Evolutionary conservation across 2,329 filamentous ascomycete species (phyloP), one percentile per base, ranked within the genome.

Genomic region (Colletotrichum orchidophilum): DNA sequence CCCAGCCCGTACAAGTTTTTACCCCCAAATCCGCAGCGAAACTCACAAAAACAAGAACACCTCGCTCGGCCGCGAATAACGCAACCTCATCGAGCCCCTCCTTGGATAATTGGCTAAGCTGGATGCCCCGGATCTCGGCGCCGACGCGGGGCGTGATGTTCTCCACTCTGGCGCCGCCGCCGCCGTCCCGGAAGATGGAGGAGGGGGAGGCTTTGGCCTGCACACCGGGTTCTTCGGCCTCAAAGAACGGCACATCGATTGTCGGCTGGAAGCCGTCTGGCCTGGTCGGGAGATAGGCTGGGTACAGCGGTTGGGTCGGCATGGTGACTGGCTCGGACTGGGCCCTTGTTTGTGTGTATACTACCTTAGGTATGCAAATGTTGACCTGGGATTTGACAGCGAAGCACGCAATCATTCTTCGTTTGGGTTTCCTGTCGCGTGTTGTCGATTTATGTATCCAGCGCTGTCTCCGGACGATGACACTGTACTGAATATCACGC

Each of bases 251-350:
- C 1, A 80, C 64, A 5, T 66, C 65, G 8, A 75, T 61, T 2
- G 77, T 76, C 0, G 75, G 72, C 8, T 58, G 66, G 39, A 75
- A 80, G 2, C 79, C 79, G n/a, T 80, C 78, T 0, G 77, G 75
- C 58, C 79, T 75, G 31, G 77, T 80, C 29, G 79, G 79, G 9
- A 80, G 73, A 53, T 80, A 80, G 7, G 75, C 75, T 49, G 79
- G 78, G 67, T 80, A 80, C 7, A 80, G 54, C 6, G 79, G 79
- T 12, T 74, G 71, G 1, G 78, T 74, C 67, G 76, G 33, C 75
- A 78, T 76, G 57, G 21, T 65, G 70, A 31, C 52, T 63, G 62
- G 46, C 52, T 63, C 31, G 49, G n/a, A 8, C 13, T n/a, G n/a
- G n/a, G n/a, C n/a, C n/a, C n/a, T n/a, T n/a, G n/a, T n/a, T n/a